Base-by-base conservation (phyloP, 495 filamentous ascomycete species). In the Pseudotulostoma volvatum region DNA sequence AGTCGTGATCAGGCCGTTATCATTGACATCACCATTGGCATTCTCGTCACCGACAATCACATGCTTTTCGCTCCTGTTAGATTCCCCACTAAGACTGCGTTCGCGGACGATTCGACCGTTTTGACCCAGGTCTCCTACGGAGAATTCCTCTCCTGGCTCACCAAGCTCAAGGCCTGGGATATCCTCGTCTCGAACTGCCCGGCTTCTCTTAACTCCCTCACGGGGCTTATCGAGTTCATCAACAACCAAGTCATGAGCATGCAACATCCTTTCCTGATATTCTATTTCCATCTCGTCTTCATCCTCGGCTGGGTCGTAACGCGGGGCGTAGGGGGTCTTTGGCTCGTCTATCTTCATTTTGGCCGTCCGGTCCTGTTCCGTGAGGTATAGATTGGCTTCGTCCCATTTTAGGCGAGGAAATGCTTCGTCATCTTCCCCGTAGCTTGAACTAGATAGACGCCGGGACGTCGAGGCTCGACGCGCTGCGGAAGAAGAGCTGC, bases 301-400 rank as follows among this genome's bases (percentile, higher is more conserved):
- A 42, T 96, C 90, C 49, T 94, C 81, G 21, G 72, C 51, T 11
- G 86, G 85, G 50, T 97, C 85, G 51, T 95, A 95, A 44, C 81
- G 81, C 48, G 74, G 79, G 11, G 84, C 90, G 47, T 84, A 97
- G 0, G 90, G 90, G 13, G 90, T 97, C 69, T 97, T 97, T 35
- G 90, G 90, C 62, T 97, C 90, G 47, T 82, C 77, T 51, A 97
- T 96, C 68, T 96, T 96, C 92, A 96, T 96, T 33, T 88, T 96
- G 20, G 80, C 73, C 25, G 76, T 84, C 54, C 83, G 86, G 58
- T 96, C 82, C 56, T 95, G 90, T 62, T 96, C 90, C 3, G 86
- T 84, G 9, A 96, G 68, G 56, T 95, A 96, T 15, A 97, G 66
- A 46, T 96, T 96, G 15, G 84, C 90, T 56, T 97, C 90, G 50